Evolutionary conservation across 441 rosid species (phyloP), one percentile per base, ranked within the genome.

Genomic region (Hura crepitans): DNA sequence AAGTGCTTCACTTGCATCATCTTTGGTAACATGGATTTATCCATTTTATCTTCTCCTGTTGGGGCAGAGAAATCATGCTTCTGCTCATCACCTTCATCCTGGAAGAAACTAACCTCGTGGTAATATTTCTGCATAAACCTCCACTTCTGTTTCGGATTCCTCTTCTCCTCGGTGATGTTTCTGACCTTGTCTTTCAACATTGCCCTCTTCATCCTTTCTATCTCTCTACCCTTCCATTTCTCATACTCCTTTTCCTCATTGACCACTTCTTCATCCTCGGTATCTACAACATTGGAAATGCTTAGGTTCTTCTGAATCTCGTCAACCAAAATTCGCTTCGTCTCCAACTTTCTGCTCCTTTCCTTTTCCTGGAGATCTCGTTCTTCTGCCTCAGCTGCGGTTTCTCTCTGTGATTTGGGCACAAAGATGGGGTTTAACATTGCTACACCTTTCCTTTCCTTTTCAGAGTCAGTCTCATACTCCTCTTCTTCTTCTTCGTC

Each of bases 1-100:
- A 93, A 93, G 85, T 93, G 91, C 76, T 93, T 91, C 73, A 91
- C 98, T 71, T 93, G 98, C 98, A 93, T 93, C 68, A 93, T 96
- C 78, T 89, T 89, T 0, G 96, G 98, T 73, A 91, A 80, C 59
- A 89, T 93, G 31, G 90, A 81, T 76, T 89, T 89, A 72, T 89
- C 87, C 96, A 93, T 78, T 75, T 75, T 91, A 83, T 93, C 98
- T 65, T 93, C 98, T 35, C 98, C 97, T 12, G 98, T 91, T 3
- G 98, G 98, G 13, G 89, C 84, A 73, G 98, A 93, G 88, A 81
- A 93, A 78, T 93, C 97, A 0, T 95, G 88, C 11, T 31, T 81
- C 47, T 10, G 81, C 15, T 86, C 96, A 81, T 85, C 88, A 20
- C 83, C 61, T 72, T 85, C 81, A 23, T 84, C 68, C 71, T 91